phyloP scores from a whole-genome alignment of 139 green algal genomes.

The Micractinium conductrix region DNA sequence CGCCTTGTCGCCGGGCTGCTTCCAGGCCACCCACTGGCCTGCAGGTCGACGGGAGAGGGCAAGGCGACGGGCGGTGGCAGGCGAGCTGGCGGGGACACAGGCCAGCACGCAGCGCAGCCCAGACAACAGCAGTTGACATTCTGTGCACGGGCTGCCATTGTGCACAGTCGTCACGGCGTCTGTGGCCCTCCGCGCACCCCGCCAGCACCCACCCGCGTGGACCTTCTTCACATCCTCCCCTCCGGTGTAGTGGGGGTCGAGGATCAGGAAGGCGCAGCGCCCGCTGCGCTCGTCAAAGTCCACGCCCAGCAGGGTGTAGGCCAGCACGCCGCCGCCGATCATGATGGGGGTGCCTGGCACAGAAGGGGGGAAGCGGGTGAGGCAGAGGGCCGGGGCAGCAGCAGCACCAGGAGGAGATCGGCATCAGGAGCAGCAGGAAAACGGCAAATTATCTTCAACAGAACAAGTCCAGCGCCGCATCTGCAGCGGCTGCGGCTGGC shows the following conservation, averaged over 20 bases:
- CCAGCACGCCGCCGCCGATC: slow-evolving; percentile 95
- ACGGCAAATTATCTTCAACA: too few relatives aligned
- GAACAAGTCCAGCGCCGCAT: too few relatives aligned
- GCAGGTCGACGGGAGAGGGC: background rate
- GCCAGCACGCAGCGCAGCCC: too few relatives aligned
- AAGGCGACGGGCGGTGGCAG: background rate
- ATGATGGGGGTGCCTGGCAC: slow-evolving; percentile 82
- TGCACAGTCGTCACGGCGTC: too few relatives aligned
- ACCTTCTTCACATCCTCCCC: slow-evolving; percentile 76
- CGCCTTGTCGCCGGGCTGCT: slow-evolving; percentile 75
- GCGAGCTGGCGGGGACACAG: too few relatives aligned
- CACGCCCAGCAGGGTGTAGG: slow-evolving; percentile 95
- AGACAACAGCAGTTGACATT: too few relatives aligned
- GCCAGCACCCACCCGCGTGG: slow-evolving; percentile 42
- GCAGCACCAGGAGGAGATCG: background rate
- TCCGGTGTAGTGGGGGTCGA: slow-evolving; percentile 97
- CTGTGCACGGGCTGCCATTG: too few relatives aligned
- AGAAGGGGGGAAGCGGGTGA: background rate
- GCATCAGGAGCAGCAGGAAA: background rate
- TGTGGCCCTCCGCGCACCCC: too few relatives aligned
- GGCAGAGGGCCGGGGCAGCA: background rate
- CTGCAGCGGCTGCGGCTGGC: background rate
- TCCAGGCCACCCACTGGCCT: slow-evolving; percentile 93
- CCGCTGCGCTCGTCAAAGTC: slow-evolving; percentile 87
- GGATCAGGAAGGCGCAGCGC: slow-evolving; percentile 92